phyloP scores from a whole-genome alignment of 192 early-diverging fungal genomes.

The Cladochytrium replicatum region DNA sequence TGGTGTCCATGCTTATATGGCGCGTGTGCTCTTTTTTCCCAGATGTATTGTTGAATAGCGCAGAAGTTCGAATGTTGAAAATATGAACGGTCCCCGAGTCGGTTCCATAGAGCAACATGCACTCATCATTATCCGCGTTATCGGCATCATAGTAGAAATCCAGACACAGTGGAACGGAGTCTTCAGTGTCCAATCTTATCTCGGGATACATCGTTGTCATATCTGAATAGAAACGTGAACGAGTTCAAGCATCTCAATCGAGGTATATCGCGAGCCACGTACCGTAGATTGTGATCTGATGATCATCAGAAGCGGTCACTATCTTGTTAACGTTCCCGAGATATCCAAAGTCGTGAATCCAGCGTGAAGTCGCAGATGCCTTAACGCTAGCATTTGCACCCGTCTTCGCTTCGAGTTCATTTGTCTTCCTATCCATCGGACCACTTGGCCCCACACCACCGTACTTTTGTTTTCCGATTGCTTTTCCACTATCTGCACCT shows the following conservation, averaged over 20 bases:
- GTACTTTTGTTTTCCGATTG: conserved; percentile 16
- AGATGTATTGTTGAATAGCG: conserved; percentile 8
- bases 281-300: conserved; percentile 43
- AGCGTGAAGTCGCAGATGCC: conserved; percentile 9
- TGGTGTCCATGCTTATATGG: conserved; percentile 1
- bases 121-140: conserved; percentile 25
- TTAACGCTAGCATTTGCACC: not conserved
- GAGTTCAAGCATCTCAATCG: conserved; percentile 3
- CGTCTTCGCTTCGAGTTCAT: not conserved
- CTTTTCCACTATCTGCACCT: conserved; percentile 5
- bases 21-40: conserved; percentile 3
- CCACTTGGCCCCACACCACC: not conserved
- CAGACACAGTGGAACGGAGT: conserved; percentile 23
- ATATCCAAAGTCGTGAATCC: conserved; percentile 34
- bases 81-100: conserved; percentile 30
- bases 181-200: conserved; percentile 33
- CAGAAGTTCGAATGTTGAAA: conserved; percentile 23
- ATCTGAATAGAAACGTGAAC: conserved; percentile 14
- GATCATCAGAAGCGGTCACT: conserved; percentile 37
- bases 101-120: conserved; percentile 35
- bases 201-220: conserved; percentile 29
- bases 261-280: no score
- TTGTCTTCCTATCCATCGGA: conserved; percentile 9
- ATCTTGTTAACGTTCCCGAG: conserved; percentile 31
- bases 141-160: conserved; percentile 21